Percentiles rank a stretch among this genome's conserved stretches.
Conservation (phyloP, 1,284 basidiomycete genomes). For the Ceratorhiza oryzae-sativae region DNA sequence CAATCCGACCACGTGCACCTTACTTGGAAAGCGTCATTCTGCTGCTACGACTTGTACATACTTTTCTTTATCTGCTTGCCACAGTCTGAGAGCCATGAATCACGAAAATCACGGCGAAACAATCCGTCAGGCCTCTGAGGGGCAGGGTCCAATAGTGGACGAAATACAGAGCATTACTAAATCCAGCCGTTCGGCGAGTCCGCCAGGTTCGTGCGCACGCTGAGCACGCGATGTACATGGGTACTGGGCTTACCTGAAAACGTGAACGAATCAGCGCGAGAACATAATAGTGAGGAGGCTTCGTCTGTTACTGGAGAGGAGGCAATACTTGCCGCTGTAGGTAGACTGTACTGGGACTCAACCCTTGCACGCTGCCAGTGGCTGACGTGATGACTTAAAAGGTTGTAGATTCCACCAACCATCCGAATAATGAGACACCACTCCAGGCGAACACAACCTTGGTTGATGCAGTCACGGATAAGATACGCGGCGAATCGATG, state of each 20-base stretch:
- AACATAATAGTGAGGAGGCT: not conserved
- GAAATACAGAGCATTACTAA: not conserved
- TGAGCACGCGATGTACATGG: not conserved
- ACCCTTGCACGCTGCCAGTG: not conserved
- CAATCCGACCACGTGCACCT: not conserved
- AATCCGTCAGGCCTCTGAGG: not conserved
- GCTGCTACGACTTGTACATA: not conserved
- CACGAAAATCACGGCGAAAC: not conserved
- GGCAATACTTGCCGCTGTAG: not conserved
- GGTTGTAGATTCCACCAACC: not conserved
- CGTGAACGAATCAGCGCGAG: not conserved
- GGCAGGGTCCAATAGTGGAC: not conserved
- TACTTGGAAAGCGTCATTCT: not conserved
- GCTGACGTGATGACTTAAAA: not conserved
- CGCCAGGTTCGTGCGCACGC: not conserved
- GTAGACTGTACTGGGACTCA: not conserved
- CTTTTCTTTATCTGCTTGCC: not conserved
- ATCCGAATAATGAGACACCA: not conserved
- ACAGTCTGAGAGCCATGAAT: not conserved
- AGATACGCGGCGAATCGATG: constrained; percentile 33
- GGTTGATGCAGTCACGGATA: constrained; percentile 22
- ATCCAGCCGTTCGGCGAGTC: not conserved
- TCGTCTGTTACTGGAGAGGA: no score
- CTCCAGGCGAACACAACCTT: not conserved
- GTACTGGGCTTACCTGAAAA: not conserved